Evolutionary conservation across 2,329 filamentous ascomycete genomes (phyloP), one percentile per base, ranked within the genome.

Genomic region (Plectosphaerella plurivora): DNA sequence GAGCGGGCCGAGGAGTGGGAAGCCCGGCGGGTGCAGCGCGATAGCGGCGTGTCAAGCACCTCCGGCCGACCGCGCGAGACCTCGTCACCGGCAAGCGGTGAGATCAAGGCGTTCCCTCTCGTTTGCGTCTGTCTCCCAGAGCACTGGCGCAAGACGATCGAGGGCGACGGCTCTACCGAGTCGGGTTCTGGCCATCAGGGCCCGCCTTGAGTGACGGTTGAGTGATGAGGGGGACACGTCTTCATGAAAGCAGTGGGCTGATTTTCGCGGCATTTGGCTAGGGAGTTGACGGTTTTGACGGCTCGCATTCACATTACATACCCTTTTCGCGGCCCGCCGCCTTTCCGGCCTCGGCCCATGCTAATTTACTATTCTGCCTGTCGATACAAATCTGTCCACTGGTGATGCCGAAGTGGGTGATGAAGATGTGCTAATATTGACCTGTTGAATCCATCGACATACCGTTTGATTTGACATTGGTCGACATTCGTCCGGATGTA

Each of bases 101-200:
- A 97, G 68, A 94, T 97, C 75, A 97, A 97, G 71, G 94, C 94
- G 33, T 97, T 97, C 78, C 94, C 94, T 45, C 79, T 99, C 57
- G 93, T 99, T 48, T 99, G 93, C 65, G 91, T 97, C 42, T 97
- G 94, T 70, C 76, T 96, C 33, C 94, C 93, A 24, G 89, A 96
- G 64, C 92, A 97, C 69, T 99, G 93, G 93, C 85, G 87, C 65
- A 96, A 94, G 73, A 97, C 93, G 2, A 96, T 97, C 61, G 93
- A 97, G 58, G 91, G 91, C 54, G 92, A 97, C 63, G 80, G 81
- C 33, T 87, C 84, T 25, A 86, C 84, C 4, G 85, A 87, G 63
- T 78, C 80, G 10, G 79, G 76, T 51, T 85, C 82, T 12, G 77
- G 67, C 53, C 68, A 61, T 15, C 66, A 64, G 28, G 51, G 51